Evolutionary conservation across 2,329 filamentous ascomycete genomes (phyloP).

Genomic region (Pezicula carpinea): DNA sequence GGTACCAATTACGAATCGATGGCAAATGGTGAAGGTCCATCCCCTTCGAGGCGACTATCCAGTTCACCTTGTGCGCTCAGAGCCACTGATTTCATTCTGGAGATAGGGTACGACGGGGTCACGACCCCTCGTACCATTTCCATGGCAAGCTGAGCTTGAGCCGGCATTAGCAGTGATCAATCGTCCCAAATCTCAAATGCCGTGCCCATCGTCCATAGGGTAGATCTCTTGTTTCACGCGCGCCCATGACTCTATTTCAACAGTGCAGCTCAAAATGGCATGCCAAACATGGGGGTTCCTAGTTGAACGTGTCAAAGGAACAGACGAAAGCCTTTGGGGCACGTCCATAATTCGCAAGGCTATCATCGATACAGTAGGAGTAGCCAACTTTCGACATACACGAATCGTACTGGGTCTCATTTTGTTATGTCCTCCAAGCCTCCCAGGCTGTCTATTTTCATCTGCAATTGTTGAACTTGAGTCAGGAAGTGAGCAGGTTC

Average conservation of each 20-base stretch:
- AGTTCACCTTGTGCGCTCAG: no score
- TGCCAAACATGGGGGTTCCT: neutral
- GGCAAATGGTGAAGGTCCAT: constrained; percentile 5
- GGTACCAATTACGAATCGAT: constrained; percentile 10
- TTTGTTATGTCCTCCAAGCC: no score
- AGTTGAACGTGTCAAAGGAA: neutral
- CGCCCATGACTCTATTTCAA: neutral
- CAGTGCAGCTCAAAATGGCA: neutral
- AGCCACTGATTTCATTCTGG: no score
- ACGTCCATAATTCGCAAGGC: neutral
- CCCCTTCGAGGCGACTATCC: no score
- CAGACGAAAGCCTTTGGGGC: neutral
- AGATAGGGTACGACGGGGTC: no score
- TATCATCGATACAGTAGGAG: neutral
- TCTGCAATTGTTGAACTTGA: no score
- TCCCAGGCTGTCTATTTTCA: no score
- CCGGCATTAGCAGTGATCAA: neutral
- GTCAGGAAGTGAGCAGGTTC: no score
- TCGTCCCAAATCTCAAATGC: neutral
- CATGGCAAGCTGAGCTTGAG: no score
- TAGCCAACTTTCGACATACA: neutral
- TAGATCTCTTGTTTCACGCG: neutral
- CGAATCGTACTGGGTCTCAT: neutral
- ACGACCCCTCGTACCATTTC: no score
- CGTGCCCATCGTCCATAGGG: neutral